Percentiles rank a stretch among this genome's conserved stretches.
Conservation (phyloP, 148 eudicot genomes). For the Silene latifolia region DNA sequence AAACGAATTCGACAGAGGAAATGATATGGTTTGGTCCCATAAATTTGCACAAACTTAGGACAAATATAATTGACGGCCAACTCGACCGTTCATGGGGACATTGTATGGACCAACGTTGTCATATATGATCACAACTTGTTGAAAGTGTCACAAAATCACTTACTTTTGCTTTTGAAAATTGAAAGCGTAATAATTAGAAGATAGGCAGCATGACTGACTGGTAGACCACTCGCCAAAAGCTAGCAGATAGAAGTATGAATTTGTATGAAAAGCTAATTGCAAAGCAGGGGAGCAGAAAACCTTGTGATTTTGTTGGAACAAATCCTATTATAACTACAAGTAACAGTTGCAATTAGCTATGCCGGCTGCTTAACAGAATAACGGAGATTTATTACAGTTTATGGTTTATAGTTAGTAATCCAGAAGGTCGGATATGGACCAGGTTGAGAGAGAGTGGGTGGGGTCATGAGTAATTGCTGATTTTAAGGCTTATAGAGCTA, state of each 20-base stretch:
- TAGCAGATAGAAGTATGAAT: not conserved
- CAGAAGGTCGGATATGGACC: conserved; percentile 50
- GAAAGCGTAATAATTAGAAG: too few species aligned
- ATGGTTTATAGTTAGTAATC: too few species aligned
- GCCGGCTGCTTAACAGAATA: too few species aligned
- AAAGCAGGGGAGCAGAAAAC: not conserved
- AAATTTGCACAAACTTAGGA: too few species aligned
- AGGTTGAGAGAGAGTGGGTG: conserved; percentile 38
- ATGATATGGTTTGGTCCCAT: too few species aligned
- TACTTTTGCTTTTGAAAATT: not conserved
- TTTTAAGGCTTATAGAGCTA: conserved; percentile 76
- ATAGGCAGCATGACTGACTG: not conserved
- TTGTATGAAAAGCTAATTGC: too few species aligned
- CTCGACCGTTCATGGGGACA: too few species aligned
- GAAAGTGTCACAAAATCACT: not conserved
- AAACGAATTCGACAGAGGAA: too few species aligned
- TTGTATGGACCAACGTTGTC: conserved; percentile 10
- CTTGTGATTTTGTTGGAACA: not conserved
- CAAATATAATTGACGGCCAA: too few species aligned
- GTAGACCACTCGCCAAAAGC: conserved; percentile 26
- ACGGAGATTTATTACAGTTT: too few species aligned
- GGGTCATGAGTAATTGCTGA: conserved; percentile 75
- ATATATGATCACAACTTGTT: conserved; percentile 13
- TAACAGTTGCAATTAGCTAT: too few species aligned
- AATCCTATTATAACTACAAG: not conserved